A percentile compares a stretch with the other conserved stretches of the same genome.
These are phyloP conservation scores for Knoxdaviesia capensis DNA, from an alignment of 2,329 filamentous ascomycete genomes.

Conservation along the genomic window DNA sequence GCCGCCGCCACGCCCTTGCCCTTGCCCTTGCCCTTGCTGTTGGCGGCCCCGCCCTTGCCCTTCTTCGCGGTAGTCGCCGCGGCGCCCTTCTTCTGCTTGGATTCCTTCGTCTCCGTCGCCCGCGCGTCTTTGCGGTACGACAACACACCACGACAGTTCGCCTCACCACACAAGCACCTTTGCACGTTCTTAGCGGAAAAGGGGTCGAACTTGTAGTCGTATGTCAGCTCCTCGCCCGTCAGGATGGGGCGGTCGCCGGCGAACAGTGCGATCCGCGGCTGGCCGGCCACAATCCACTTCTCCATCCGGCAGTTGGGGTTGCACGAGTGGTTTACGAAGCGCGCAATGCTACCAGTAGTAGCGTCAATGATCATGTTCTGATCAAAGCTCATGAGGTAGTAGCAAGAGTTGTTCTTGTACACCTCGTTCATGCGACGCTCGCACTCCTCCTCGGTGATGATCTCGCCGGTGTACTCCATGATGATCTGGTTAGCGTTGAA, in stretches of 20 bases:
- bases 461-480: slow-evolving; percentile 94
- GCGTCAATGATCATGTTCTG: slow-evolving; percentile 98
- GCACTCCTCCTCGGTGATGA: slow-evolving; percentile 87
- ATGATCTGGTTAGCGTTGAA: slow-evolving; percentile 89
- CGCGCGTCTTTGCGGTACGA: slow-evolving; percentile 39
- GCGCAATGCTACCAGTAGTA: slow-evolving; percentile 83
- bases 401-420: slow-evolving; percentile 93
- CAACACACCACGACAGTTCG: slow-evolving; percentile 43
- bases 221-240: slow-evolving; percentile 90
- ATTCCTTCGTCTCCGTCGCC: slow-evolving; percentile 25
- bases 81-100: slow-evolving; percentile 12
- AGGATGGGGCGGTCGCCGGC: slow-evolving; percentile 76
- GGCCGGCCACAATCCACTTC: slow-evolving; percentile 87
- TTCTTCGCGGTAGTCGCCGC: slow-evolving; percentile 22
- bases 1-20: not conserved
- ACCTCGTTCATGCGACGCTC: slow-evolving; percentile 81
- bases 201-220: slow-evolving; percentile 64
- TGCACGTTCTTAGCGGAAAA: slow-evolving; percentile 51
- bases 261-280: slow-evolving; percentile 91
- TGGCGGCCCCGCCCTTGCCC: slow-evolving; percentile 23
- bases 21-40: slow-evolving; percentile 18
- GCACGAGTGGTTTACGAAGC: slow-evolving; percentile 96
- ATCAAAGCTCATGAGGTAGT: slow-evolving; percentile 97
- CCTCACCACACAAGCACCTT: slow-evolving; percentile 40
- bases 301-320: slow-evolving; percentile 95